These are phyloP conservation scores for Aspergillus ibericus DNA, from an alignment of 2,329 filamentous ascomycete species.

Conservation along the genomic window DNA sequence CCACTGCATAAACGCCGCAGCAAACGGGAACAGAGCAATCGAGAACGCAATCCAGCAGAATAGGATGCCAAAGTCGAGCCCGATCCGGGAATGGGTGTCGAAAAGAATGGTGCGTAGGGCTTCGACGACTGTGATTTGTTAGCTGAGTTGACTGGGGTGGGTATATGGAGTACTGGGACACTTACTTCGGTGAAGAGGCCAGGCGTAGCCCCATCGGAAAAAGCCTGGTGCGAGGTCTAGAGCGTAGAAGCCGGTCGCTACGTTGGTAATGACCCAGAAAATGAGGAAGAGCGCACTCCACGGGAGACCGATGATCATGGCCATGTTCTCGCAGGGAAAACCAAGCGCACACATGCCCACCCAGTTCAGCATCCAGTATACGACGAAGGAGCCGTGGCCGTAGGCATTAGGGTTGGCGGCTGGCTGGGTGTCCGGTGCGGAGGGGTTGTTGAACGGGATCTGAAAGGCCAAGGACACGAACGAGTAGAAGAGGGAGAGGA, in stretches of 20 bases:
- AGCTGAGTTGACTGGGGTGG: neutral
- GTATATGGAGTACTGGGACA: constrained; percentile 9
- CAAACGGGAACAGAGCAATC: constrained; percentile 29
- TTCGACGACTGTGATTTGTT: constrained; percentile 52
- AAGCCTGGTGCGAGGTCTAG: constrained; percentile 60
- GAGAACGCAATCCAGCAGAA: constrained; percentile 53
- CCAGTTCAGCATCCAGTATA: constrained; percentile 66
- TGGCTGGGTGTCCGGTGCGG: constrained; percentile 46
- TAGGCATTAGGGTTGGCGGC: constrained; percentile 56
- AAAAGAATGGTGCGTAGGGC: constrained; percentile 62
- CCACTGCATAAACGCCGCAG: constrained; percentile 33
- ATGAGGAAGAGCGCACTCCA: constrained; percentile 66
- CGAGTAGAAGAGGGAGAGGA: constrained; percentile 63
- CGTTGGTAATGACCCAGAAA: constrained; percentile 68
- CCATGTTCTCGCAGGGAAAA: constrained; percentile 64
- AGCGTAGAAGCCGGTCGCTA: constrained; percentile 60
- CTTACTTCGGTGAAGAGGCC: constrained; percentile 61
- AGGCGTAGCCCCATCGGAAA: constrained; percentile 63
- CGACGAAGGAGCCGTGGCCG: constrained; percentile 58
- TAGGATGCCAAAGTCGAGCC: constrained; percentile 61
- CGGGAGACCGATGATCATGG: constrained; percentile 61
- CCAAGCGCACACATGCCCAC: constrained; percentile 64
- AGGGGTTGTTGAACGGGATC: constrained; percentile 58
- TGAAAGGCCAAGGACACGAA: constrained; percentile 64
- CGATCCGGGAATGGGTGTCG: constrained; percentile 58